These are phyloP conservation scores for Seiridium unicorne DNA, from an alignment of 2,329 filamentous ascomycete genomes.

Conservation along the genomic window DNA sequence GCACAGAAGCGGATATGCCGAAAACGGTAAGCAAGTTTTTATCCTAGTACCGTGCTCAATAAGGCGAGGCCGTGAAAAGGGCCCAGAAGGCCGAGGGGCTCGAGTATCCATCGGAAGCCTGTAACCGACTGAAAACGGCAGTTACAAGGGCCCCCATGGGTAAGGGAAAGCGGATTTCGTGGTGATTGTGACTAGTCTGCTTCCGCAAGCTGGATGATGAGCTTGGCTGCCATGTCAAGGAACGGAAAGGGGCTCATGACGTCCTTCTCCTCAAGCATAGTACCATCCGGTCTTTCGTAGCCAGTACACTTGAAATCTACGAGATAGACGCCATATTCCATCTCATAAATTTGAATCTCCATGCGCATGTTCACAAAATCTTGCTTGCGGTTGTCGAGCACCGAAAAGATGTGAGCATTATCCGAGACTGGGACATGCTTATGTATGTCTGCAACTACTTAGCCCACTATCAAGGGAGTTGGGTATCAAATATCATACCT, in stretches of 20 bases:
- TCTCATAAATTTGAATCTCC: conserved; percentile 93
- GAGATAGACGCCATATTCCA: conserved; percentile 88
- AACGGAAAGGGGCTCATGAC: conserved; percentile 95
- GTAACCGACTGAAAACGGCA: neutral
- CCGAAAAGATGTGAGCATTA: conserved; percentile 39
- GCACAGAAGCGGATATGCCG: no score
- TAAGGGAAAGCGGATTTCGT: neutral
- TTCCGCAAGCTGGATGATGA: conserved; percentile 91
- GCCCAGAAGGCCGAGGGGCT: no score
- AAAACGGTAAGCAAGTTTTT: no score
- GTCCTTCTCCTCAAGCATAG: conserved; percentile 84
- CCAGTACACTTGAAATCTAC: conserved; percentile 99
- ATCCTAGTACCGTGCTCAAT: no score
- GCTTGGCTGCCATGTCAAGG: conserved; percentile 84
- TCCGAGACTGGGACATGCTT: conserved; percentile 36
- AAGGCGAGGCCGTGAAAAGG: no score
- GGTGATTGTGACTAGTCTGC: conserved; percentile 50
- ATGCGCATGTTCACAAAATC: conserved; percentile 89
- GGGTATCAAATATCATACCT: conserved; percentile 57
- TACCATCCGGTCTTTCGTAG: conserved; percentile 78
- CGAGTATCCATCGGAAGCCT: neutral
- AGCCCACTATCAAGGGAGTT: neutral
- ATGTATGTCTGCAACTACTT: neutral
- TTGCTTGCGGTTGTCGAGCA: conserved; percentile 43
- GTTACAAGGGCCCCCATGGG: neutral